A percentile compares a stretch with the other conserved stretches of the same genome.
Conservation (phyloP, 2,329 filamentous ascomycete species). For the Trichoderma sp. region DNA sequence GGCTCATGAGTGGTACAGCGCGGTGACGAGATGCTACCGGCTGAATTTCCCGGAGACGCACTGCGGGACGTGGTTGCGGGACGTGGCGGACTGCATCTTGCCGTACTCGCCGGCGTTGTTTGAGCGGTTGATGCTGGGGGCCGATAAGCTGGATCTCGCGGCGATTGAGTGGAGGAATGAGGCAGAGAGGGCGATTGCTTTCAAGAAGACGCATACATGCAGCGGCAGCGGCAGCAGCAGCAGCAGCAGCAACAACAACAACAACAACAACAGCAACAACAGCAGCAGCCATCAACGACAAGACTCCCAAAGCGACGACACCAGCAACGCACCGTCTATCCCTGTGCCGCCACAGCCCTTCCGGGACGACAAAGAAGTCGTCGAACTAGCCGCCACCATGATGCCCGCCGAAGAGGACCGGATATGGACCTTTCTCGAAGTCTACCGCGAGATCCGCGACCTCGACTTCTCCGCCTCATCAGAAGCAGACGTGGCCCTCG, state of each 20-base stretch:
- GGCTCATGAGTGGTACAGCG: conserved; percentile 22
- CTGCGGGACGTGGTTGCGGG: conserved; percentile 21
- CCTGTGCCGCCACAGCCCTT: not conserved
- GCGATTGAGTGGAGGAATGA: conserved; percentile 23
- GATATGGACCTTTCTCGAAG: conserved; percentile 20
- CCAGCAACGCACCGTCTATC: not conserved
- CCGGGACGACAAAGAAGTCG: conserved; percentile 5
- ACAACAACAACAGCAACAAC: not conserved
- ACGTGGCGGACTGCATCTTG: conserved; percentile 14
- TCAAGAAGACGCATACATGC: conserved; percentile 1
- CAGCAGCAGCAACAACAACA: not conserved
- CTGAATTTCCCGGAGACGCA: conserved; percentile 21
- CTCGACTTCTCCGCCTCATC: conserved; percentile 1
- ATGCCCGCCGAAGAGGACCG: conserved; percentile 7
- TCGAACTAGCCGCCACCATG: conserved; percentile 1
- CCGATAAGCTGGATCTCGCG: conserved; percentile 15
- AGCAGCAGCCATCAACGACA: not conserved
- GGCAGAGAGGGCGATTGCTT: conserved; percentile 13
- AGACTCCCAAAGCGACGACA: not conserved
- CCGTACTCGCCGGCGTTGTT: conserved; percentile 11
- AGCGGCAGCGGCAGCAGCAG: not conserved
- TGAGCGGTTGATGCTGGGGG: conserved; percentile 19
- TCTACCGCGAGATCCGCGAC: conserved; percentile 20
- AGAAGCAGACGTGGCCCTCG: not conserved
- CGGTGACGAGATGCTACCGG: conserved; percentile 18